Base-by-base conservation (phyloP, 306 rosid species). In the Cyamopsis tetragonoloba region DNA sequence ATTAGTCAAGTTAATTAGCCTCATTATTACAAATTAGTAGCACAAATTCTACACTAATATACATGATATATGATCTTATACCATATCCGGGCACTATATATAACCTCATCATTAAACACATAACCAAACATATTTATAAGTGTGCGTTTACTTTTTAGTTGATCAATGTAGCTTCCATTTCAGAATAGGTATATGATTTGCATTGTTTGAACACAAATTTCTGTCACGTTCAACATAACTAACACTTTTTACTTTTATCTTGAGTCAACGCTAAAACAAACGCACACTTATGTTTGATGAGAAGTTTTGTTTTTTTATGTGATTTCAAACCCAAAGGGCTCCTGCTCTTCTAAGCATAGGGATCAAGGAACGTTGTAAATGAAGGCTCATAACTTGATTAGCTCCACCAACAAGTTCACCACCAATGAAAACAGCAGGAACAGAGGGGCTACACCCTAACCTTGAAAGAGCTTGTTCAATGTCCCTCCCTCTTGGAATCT, bases 321-420 rank as follows among this genome's bases (percentile, higher is more conserved):
- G n/a, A n/a, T n/a, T n/a, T n/a, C 78, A 93, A 70, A 93, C 88
- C 97, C 98, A 93, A 26, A 89, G 41, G 15, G 96, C 98, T 1
- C 98, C 97, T 27, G 72, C 98, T 19, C 68, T 77, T 51, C 66
- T 80, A 38, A 93, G 98, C 98, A 89, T 88, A 32, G 98, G 96
- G 75, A 88, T 83, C 54, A 93, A 73, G 87, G 91, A 66, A 3
- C 96, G 62, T 41, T 83, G 79, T 2, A 89, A 91, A 65, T 90
- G 98, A 75, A 86, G 98, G 49, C 91, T 93, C 98, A 89, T 89
- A 18, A 93, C 84, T 70, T 93, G 96, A 73, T 88, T 93, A 65
- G 95, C 73, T 49, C 98, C 97, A 3, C 98, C 98, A 0, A 88
- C 87, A 10, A 90, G 81, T 38, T 86, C 76, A 8, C 96, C 96